These are phyloP conservation scores for Vitis hybrid DNA, from an alignment of 177 flowering plant species.

Conservation along the genomic window DNA sequence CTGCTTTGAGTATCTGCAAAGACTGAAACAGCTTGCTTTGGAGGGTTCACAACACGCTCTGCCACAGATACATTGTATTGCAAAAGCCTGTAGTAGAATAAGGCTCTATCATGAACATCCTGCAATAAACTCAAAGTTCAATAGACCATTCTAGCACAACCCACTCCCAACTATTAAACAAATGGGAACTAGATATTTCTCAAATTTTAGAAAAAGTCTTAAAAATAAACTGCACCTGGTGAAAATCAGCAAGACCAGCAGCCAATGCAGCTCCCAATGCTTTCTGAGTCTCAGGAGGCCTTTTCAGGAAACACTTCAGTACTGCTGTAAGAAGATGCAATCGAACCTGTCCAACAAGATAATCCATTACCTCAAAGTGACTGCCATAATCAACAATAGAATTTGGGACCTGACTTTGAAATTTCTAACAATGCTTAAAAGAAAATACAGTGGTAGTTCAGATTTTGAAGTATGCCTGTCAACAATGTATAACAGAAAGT, in stretches of 20 bases:
- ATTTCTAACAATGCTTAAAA: no score
- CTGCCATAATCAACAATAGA: no score
- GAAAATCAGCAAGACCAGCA: slow-evolving; percentile 91
- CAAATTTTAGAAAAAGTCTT: background rate
- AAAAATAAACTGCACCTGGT: slow-evolving; percentile 59
- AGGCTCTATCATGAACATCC: slow-evolving; percentile 99
- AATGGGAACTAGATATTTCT: background rate
- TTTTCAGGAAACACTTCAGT: slow-evolving; percentile 91
- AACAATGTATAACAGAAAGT: no score
- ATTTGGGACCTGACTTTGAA: no score
- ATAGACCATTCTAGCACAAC: slow-evolving; percentile 9
- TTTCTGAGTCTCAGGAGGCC: slow-evolving; percentile 95
- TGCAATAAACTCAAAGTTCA: slow-evolving; percentile 40
- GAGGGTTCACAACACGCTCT: slow-evolving; percentile 88
- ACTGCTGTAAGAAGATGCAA: slow-evolving; percentile 94
- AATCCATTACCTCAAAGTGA: background rate
- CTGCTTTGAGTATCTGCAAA: slow-evolving; percentile 98
- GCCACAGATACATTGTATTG: slow-evolving; percentile 76
- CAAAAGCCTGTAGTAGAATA: slow-evolving; percentile 94
- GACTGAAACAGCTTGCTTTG: slow-evolving; percentile 99
- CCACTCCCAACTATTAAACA: background rate
- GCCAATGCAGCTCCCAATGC: slow-evolving; percentile 89
- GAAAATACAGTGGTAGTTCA: no score
- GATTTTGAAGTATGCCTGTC: no score
- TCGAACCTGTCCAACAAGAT: slow-evolving; percentile 65